Conservation (phyloP, 2,329 filamentous ascomycete genomes). For the Pseudonectria foliicola region DNA sequence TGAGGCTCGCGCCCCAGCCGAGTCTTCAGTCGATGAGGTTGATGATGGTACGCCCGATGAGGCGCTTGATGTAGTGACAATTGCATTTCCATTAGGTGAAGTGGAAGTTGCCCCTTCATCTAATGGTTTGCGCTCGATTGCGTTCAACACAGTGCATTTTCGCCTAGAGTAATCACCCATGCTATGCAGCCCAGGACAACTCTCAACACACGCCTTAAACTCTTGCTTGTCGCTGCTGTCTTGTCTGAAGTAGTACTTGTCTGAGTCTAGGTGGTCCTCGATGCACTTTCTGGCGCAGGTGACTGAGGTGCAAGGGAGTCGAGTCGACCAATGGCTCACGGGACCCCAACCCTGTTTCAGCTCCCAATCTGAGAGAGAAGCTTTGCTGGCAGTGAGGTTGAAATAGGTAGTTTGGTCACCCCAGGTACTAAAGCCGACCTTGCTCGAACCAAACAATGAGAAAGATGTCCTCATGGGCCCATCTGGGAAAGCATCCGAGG, state of each 20-base stretch:
- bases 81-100: too few relatives aligned
- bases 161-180: slow-evolving; percentile 1
- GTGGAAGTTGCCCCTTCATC: too few relatives aligned
- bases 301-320: slow-evolving; percentile 2
- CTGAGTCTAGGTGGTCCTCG: slow-evolving; percentile 1
- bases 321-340: slow-evolving; percentile 2
- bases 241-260: background rate
- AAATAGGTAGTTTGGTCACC: slow-evolving; percentile 5
- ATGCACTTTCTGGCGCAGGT: slow-evolving; percentile 3
- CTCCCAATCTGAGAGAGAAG: slow-evolving; percentile 1
- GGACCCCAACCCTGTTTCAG: slow-evolving; percentile 1
- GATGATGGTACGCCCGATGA: too few relatives aligned
- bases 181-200: background rate
- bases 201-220: slow-evolving; percentile 2
- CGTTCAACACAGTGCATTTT: background rate
- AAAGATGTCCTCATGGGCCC: slow-evolving; percentile 2
- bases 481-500: slow-evolving; percentile 2
- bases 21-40: too few relatives aligned
- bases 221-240: background rate
- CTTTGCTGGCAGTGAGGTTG: slow-evolving; percentile 5
- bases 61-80: too few relatives aligned
- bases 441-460: background rate
- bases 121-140: background rate
- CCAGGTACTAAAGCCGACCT: slow-evolving; percentile 2
- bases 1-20: too few relatives aligned